Evolutionary conservation across 176 grass and related monocot genomes (phyloP), one percentile per base, ranked within the genome.

Genomic region (Bolboschoenus planiculmis): DNA sequence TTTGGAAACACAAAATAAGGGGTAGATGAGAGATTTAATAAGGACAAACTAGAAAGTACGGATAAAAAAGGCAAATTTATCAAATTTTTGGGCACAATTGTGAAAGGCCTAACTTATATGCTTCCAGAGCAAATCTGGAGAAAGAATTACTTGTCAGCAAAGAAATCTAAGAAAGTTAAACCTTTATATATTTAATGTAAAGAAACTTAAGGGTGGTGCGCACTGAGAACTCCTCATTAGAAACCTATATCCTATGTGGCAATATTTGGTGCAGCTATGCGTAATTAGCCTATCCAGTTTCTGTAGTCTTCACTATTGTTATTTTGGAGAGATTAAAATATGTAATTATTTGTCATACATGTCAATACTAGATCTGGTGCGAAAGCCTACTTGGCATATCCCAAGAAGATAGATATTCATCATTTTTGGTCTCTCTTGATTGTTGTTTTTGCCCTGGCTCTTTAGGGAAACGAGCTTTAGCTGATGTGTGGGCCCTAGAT

Each of bases 401-500:
- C 11, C 31, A 4, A 16, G 16, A 77, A 55, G 5, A 33, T 58
- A 48, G 59, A 44, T 79, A 67, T 27, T 59, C 46, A 68, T 7
- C 84, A 88, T 81, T 65, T 71, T 57, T 24, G n/a, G 9, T 73
- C 40, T 43, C 67, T 72, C 68, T 44, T 74, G 23, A 46, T 74
- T 13, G 18, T 74, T 24, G 18, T 74, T 24, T 74, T 74, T 44
- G 40, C 51, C 43, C 63, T 33, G 50, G 83, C 87, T 78, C 86
- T 77, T 83, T 64, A 99, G 96, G 96, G 33, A 99, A 95, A 79
- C 85, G 89, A 15, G 86, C 96, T 75, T 87, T 99, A 82, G 92
- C 93, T 85, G 96, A 99, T 87, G 96, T 95, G 59, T 99, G 96
- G 96, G 93, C 92, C 80, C 91, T 99, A 80, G 96, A 99, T 83